Evolutionary conservation across 2,329 filamentous ascomycete species (phyloP), one percentile per base, ranked within the genome.

Genomic region (Penicillium sp.): DNA sequence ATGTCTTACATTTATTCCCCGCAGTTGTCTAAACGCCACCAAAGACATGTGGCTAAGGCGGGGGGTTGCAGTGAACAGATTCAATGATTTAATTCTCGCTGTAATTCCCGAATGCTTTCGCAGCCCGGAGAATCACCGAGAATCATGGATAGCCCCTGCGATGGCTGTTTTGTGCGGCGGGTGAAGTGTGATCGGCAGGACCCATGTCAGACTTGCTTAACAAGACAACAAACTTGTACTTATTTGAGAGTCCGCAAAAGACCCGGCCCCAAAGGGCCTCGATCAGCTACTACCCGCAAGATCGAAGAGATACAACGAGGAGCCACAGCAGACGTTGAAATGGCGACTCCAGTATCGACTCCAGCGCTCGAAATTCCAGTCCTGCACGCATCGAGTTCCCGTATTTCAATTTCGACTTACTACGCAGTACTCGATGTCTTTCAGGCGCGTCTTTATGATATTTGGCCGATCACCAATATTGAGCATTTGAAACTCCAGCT

Each of bases 131-230:
- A 45, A 18, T 45, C 42, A 27, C 25, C 42, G 23, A 45, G 15
- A 45, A 45, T 29, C 42, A 45, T 45, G 42, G 42, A 45, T 29
- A 45, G 42, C 15, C 42, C 42, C 42, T 45, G 42, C 29, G 42
- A 45, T 12, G 15, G 42, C 2, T 45, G 42, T 27, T 45, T 45
- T 29, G 42, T 45, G 14, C 58, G 58, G 3, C 52, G 58, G 12
- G 58, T 60, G 18, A 60, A 49, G 40, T 60, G 58, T 40, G 58
- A 60, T 58, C 55, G 58, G 14, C 54, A 58, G 35, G 46, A 49
- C 29, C 56, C 58, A 25, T 60, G 58, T 41, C 43, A 54, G 33
- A 48, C 56, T 23, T 60, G 58, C 45, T 23, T 55, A 26, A 53
- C 49, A 35, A 49, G 56, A 44, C 40, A 40, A 29, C 58, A 60